Base-by-base conservation (phyloP, 2,329 filamentous ascomycete genomes). In the Penicillium decumbens region DNA sequence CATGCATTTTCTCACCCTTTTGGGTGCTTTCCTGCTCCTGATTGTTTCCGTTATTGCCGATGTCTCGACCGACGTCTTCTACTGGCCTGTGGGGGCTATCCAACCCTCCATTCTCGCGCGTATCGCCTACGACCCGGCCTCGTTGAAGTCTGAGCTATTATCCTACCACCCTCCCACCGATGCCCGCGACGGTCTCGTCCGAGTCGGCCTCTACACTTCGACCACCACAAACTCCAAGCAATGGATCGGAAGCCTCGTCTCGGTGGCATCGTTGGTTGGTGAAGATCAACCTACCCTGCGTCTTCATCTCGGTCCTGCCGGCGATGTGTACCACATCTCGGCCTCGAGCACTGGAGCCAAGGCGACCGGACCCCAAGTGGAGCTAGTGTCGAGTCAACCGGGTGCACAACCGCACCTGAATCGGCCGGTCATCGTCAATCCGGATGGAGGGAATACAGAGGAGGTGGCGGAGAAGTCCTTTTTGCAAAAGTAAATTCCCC, bases 171-270 rank as follows among this genome's bases (percentile, higher is more conserved):
- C 71, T 28, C 71, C 72, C 6, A 53, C 50, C 47, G 29, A 54
- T 50, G 41, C 58, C 41, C 35, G 47, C 57, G 69, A 76, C 46
- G 73, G 76, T 61, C 77, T 82, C 55, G 68, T 80, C 40, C 75
- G 78, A 33, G 69, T 82, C 6, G 79, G 78, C 51, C 74, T 80
- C 29, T 77, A 72, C 58, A 80, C 59, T 33, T 56, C 56, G 18
- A 66, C 63, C 1, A 50, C 62, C 1, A 55, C 61, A 24, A 65
- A 65, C 39, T 42, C 62, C 13, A 69, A 65, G 44, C 65, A 70
- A 62, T 73, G 70, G 71, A 63, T 68, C 7, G 71, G 72, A 6
- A 71, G 68, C 30, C 59, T 75, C 13, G 66, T 71, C 7, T 72
- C 71, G 5, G 47, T 65, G 20, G 65, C 67, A 10, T 60, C 68